A percentile compares a stretch with the other conserved stretches of the same genome.
phyloP scores from a whole-genome alignment of 345 rosid genomes.

The Nephelium lappaceum region DNA sequence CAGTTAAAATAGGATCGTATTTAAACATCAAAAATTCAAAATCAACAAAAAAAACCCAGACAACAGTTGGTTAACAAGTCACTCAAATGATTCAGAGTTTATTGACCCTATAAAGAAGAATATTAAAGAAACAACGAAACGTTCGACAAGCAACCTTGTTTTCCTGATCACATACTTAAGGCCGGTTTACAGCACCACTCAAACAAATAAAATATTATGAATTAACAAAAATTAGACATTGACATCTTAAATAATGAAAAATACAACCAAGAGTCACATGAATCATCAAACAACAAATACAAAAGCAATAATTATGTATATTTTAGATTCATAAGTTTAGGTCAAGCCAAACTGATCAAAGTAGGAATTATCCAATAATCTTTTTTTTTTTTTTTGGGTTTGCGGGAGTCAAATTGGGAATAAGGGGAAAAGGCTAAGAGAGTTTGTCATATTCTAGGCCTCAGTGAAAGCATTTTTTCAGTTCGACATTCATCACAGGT shows the following conservation, averaged over 20 bases:
- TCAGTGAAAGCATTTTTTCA: neutral
- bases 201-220: neutral
- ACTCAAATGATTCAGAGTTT: neutral
- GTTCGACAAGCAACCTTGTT: neutral
- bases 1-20: slow-evolving; percentile 1
- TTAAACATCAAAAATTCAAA: slow-evolving; percentile 13
- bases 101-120: neutral
- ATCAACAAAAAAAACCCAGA: slow-evolving; percentile 16
- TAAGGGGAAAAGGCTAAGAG: neutral
- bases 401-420: neutral
- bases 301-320: neutral
- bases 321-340: neutral
- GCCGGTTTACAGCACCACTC: neutral
- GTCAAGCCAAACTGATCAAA: neutral
- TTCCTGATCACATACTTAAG: neutral
- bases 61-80: neutral
- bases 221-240: neutral
- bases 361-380: neutral
- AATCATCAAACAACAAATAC: neutral
- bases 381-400: too few relatives aligned
- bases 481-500: neutral
- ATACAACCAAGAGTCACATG: neutral
- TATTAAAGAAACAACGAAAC: neutral
- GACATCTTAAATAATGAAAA: neutral
- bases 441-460: neutral